Base-by-base conservation (phyloP, 2,329 filamentous ascomycete genomes). In the Tolypocladium tundrense region DNA sequence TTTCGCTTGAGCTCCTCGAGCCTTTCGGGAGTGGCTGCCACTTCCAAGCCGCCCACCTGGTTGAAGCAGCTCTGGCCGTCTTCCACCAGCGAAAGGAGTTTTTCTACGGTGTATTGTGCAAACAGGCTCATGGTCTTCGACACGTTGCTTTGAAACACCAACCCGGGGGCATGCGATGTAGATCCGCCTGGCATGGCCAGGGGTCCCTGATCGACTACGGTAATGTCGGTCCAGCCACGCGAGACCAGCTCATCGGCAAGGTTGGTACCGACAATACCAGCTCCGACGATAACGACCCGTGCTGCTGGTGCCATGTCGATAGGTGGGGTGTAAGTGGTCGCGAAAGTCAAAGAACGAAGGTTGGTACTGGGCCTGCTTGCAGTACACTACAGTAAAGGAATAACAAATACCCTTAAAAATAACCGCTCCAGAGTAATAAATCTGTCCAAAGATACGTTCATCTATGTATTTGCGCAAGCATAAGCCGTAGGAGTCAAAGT, bases 221-320 rank as follows among this genome's bases (percentile, higher is more conserved):
- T 86, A 67, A 87, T 83, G 67, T 86, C 70, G 57, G 68, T 78
- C 83, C 84, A 87, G 73, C 84, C 84, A 64, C 82, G 78, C 31
- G 76, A 75, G 62, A 83, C 76, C 64, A 87, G 77, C 75, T 87
- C 84, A 63, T 87, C 84, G 54, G 84, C 84, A 54, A 87, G 70
- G 60, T 87, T 87, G 58, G 78, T 77, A 53, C 84, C 84, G 59
- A 87, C 84, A 58, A 87, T 86, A 53, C 84, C 84, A 55, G 84
- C 84, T 42, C 84, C 84, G 60, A 84, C 82, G 60, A 85, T 82
- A 59, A 84, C 79, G 60, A 85, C 79, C 63, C 75, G 71, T 63
- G 75, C 70, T 66, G 24, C 24, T 6, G 24, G n/a, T 31, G 53
- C 24, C 53, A 54, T 42, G 53, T 19, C 24, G 11, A 48, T 48